Base-by-base conservation (phyloP, 2,329 filamentous ascomycete species). In the Zymoseptoria ardabiliae region DNA sequence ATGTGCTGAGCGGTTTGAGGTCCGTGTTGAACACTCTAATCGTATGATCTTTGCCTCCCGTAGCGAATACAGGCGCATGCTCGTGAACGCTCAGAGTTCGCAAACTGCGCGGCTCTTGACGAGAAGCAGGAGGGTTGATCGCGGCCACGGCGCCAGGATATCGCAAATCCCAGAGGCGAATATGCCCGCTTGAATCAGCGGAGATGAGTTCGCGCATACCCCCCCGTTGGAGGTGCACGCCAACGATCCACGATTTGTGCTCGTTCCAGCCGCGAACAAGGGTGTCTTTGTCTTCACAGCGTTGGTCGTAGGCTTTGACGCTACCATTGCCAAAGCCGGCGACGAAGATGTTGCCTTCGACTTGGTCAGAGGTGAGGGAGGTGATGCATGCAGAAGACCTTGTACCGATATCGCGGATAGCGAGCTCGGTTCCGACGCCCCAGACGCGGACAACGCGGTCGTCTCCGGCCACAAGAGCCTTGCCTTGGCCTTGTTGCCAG, bases 231-330 rank as follows among this genome's bases (percentile, higher is more conserved):
- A 99, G 91, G 72, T 97, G 94, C 13, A 96, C 91, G 66, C 90
- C 94, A 69, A 91, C 92, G 73, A 99, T 87, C 94, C 94, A 99
- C 68, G 95, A 90, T 61, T 88, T 86, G 70, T 97, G 93, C 69
- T 97, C 91, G 72, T 95, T 94, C 93, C 94, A 99, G 66, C 93
- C 92, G 75, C 89, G 90, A 58, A 97, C 88, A 92, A 97, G 97
- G 19, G 89, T 89, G 57, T 94, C 91, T 61, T 91, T 88, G 2
- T 91, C 88, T 63, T 87, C 86, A 63, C 90, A 88, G 11, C 94
- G 86, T 65, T 93, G 90, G 73, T 99, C 94, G 71, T 97, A 99
- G 4, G 97, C 91, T 56, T 94, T 85, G 50, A 99, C 87, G 1
- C 91, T 92, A 35, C 94, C 94, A 69, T 99, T 95, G 19, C 94